phyloP scores from a whole-genome alignment of 495 filamentous ascomycete genomes.

The Lasiosphaeris hirsuta region DNA sequence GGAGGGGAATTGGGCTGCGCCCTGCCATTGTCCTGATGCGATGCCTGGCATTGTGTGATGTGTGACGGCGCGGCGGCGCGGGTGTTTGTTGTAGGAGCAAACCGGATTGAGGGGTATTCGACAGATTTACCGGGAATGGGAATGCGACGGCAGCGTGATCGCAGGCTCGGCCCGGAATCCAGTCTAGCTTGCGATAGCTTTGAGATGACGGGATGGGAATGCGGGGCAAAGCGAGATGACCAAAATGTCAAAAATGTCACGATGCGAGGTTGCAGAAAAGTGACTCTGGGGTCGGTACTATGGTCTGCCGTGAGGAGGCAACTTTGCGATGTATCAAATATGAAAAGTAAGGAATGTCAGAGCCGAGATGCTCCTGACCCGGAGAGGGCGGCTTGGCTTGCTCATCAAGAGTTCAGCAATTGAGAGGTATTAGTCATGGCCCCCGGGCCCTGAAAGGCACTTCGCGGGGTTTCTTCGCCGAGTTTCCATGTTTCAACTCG shows the following conservation, averaged over 20 bases:
- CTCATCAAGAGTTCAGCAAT: slow-evolving; percentile 7
- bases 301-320: neutral
- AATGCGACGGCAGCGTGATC: neutral
- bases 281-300: neutral
- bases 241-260: neutral
- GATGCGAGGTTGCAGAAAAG: neutral
- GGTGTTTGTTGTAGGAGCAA: neutral
- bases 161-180: slow-evolving; percentile 1
- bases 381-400: slow-evolving; percentile 5
- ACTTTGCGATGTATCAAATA: neutral
- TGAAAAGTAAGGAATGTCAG: neutral
- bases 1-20: slow-evolving; percentile 37
- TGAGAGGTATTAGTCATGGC: slow-evolving; percentile 24
- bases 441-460: neutral
- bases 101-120: neutral
- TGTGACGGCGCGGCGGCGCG: neutral
- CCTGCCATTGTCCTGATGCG: slow-evolving; percentile 20
- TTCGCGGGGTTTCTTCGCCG: slow-evolving; percentile 5
- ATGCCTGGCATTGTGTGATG: slow-evolving; percentile 18
- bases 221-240: neutral
- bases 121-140: neutral
- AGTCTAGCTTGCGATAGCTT: neutral
- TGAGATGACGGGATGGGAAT: neutral
- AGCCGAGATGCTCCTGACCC: neutral
- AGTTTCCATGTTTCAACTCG: neutral